phyloP scores from a whole-genome alignment of 176 grass and related monocot species.

The Musa itinerans region DNA sequence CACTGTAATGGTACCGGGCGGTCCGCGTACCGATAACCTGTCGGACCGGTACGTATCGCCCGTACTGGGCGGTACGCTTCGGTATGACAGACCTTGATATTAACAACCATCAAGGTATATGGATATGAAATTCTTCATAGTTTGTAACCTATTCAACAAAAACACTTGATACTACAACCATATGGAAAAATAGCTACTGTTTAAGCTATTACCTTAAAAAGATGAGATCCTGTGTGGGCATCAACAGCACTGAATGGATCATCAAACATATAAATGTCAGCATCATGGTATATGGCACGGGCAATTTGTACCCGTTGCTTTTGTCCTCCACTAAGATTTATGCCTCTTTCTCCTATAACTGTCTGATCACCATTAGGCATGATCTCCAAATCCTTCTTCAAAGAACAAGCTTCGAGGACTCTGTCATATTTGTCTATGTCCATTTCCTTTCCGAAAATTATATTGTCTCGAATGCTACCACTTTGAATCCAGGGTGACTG shows the following conservation, averaged over 20 bases:
- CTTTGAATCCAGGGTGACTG: slow-evolving; percentile 74
- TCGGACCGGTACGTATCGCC: too few species aligned
- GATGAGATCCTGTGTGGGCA: slow-evolving; percentile 48
- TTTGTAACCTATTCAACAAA: too few species aligned
- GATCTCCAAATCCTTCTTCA: slow-evolving; percentile 48
- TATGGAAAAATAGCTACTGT: not conserved
- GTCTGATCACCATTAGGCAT: slow-evolving; percentile 57
- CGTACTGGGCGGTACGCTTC: too few species aligned
- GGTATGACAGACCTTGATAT: too few species aligned
- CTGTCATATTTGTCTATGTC: slow-evolving; percentile 29
- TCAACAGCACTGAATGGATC: slow-evolving; percentile 75
- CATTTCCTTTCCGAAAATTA: slow-evolving; percentile 45
- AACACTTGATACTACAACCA: not conserved
- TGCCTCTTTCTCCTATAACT: slow-evolving; percentile 66
- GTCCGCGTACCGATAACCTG: too few species aligned
- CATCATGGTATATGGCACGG: slow-evolving; percentile 59
- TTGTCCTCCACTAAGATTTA: slow-evolving; percentile 68
- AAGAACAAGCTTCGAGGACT: slow-evolving; percentile 43
- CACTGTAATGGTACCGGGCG: too few species aligned
- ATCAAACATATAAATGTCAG: slow-evolving; percentile 68
- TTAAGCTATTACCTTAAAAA: slow-evolving; percentile 44
- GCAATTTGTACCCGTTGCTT: slow-evolving; percentile 64
- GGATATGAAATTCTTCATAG: too few species aligned
- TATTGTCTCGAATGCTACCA: slow-evolving; percentile 51
- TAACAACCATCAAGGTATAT: too few species aligned